Percentiles rank a stretch among this genome's conserved stretches.
Conservation (phyloP, 192 early-diverging fungal species). For the Radiomyces spectabilis region DNA sequence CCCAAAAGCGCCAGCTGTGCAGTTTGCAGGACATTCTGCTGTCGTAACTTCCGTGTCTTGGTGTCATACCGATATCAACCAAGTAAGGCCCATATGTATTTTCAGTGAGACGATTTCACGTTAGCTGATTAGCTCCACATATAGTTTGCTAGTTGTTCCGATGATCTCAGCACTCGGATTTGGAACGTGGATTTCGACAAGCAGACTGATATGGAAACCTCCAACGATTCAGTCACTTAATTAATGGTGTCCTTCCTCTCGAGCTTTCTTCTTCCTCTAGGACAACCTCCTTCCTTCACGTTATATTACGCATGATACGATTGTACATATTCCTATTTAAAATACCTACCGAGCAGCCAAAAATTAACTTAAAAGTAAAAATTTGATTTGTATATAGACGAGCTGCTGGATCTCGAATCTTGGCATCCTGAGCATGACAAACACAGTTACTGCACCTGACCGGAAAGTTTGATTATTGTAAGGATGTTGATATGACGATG, state of each 20-base stretch:
- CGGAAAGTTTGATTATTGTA: too few relatives aligned
- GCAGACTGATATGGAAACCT: background rate
- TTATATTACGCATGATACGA: too few relatives aligned
- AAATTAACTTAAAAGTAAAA: too few relatives aligned
- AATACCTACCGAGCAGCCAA: too few relatives aligned
- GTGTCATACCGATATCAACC: constrained; percentile 42
- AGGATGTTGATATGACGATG: too few relatives aligned
- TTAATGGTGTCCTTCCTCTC: background rate
- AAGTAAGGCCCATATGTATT: constrained; percentile 25
- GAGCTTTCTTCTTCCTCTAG: background rate
- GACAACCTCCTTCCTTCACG: background rate
- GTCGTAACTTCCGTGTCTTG: constrained; percentile 74
- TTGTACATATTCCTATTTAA: too few relatives aligned
- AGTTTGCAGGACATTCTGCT: constrained; percentile 55
- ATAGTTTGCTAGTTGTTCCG: constrained; percentile 69
- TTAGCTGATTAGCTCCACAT: background rate
- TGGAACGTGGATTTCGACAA: constrained; percentile 45
- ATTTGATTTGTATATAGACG: too few relatives aligned
- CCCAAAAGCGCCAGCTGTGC: constrained; percentile 32
- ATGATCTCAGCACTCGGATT: constrained; percentile 66
- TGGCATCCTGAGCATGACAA: too few relatives aligned
- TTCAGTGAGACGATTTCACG: background rate
- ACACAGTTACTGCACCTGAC: too few relatives aligned
- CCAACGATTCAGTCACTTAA: background rate
- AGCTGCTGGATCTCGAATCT: too few relatives aligned